Percentiles rank a stretch among this genome's conserved stretches.
Conservation (phyloP, 1,284 basidiomycete genomes). For the Malassezia globosa region DNA sequence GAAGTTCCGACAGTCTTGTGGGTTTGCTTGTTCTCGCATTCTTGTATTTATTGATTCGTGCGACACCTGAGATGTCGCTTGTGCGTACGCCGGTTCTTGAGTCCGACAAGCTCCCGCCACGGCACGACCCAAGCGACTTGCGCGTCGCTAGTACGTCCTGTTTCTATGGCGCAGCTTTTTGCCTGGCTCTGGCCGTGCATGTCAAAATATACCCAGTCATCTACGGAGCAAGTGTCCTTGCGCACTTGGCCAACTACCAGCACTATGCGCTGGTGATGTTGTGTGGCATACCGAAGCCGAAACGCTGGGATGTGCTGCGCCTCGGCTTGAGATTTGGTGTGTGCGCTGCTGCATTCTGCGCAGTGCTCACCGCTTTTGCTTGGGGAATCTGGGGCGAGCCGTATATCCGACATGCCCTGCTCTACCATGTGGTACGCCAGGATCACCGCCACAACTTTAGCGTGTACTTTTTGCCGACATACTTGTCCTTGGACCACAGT, state of each 20-base stretch:
- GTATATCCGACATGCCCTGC: slow-evolving; percentile 80
- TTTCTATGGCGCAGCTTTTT: slow-evolving; percentile 21
- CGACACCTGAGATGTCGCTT: slow-evolving; percentile 26
- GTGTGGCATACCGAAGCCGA: slow-evolving; percentile 9
- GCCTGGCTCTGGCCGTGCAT: slow-evolving; percentile 36
- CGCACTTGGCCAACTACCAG: slow-evolving; percentile 51
- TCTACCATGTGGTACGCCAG: slow-evolving; percentile 79
- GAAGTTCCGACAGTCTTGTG: slow-evolving; percentile 82
- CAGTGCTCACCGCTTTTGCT: slow-evolving; percentile 55
- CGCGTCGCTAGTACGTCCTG: slow-evolving; percentile 1
- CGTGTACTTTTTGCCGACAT: slow-evolving; percentile 88
- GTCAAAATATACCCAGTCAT: slow-evolving; percentile 64
- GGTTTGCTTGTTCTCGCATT: slow-evolving; percentile 67
- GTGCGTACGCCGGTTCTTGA: slow-evolving; percentile 15
- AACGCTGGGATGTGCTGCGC: slow-evolving; percentile 11
- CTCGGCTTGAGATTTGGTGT: slow-evolving; percentile 60
- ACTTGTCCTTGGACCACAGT: slow-evolving; percentile 52
- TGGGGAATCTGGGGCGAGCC: slow-evolving; percentile 61
- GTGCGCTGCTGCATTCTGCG: slow-evolving; percentile 61
- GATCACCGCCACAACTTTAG: slow-evolving; percentile 98
- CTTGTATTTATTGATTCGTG: slow-evolving; percentile 48
- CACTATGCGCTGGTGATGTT: slow-evolving; percentile 9
- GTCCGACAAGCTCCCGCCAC: neutral
- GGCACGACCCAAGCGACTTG: slow-evolving; percentile 8
- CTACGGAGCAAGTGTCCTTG: slow-evolving; percentile 68